These are phyloP conservation scores for Psophocarpus tetragonolobus DNA, from an alignment of 306 rosid species.

Conservation along the genomic window DNA sequence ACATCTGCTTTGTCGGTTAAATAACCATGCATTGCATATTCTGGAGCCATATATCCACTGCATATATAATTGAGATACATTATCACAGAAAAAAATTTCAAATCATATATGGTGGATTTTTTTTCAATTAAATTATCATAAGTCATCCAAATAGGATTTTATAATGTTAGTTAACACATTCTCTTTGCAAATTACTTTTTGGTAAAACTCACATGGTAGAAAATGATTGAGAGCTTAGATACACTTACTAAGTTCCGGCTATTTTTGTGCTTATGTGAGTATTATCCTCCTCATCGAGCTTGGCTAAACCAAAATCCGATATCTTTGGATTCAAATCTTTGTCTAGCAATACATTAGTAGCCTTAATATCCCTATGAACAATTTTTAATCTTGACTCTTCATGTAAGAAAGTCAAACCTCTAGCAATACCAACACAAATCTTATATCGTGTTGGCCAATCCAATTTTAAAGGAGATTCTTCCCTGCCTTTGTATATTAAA, in stretches of 20 bases:
- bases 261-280: slow-evolving; percentile 54
- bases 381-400: slow-evolving; percentile 70
- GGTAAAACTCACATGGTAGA: not conserved
- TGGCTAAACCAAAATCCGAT: slow-evolving; percentile 63
- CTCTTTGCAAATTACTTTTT: not conserved
- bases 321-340: slow-evolving; percentile 50
- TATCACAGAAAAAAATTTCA: not conserved
- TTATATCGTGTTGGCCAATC: slow-evolving; percentile 60
- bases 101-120: not conserved
- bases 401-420: slow-evolving; percentile 61
- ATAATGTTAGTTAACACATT: not conserved
- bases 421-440: slow-evolving; percentile 61
- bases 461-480: slow-evolving; percentile 6
- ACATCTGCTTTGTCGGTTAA: slow-evolving; percentile 18
- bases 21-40: no score
- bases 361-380: slow-evolving; percentile 72
- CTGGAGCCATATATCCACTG: no score
- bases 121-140: not conserved
- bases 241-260: slow-evolving; percentile 49
- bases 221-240: not conserved
- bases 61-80: not conserved
- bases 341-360: slow-evolving; percentile 45
- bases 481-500: slow-evolving; percentile 20
- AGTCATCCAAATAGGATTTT: not conserved
- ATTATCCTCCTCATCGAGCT: slow-evolving; percentile 50